A percentile compares a stretch with the other conserved stretches of the same genome.
Conservation (phyloP, 495 filamentous ascomycete genomes). For the Neurospora sublineolata region DNA sequence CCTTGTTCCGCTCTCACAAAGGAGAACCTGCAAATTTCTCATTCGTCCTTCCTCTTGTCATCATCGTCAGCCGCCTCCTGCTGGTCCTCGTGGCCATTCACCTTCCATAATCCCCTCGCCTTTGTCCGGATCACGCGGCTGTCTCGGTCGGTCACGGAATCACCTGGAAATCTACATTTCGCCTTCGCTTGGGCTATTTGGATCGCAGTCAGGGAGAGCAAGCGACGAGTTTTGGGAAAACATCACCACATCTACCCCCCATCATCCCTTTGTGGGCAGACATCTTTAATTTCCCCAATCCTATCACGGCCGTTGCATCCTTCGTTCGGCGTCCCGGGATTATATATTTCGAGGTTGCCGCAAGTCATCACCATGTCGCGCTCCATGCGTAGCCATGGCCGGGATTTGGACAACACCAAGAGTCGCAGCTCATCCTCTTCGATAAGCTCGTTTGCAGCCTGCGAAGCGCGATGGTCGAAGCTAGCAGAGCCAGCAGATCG, state of each 20-base stretch:
- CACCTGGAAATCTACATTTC: background rate
- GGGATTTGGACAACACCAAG: background rate
- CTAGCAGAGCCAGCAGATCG: constrained; percentile 7
- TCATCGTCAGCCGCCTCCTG: background rate
- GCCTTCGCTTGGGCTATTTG: background rate
- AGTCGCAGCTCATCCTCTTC: background rate
- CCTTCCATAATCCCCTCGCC: background rate
- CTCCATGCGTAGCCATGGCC: background rate
- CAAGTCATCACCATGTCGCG: background rate
- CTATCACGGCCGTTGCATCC: background rate
- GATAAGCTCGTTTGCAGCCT: background rate
- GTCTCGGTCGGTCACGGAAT: background rate
- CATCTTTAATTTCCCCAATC: background rate
- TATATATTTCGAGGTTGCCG: background rate
- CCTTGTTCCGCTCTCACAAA: background rate
- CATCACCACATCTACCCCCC: background rate
- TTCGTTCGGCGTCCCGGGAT: background rate
- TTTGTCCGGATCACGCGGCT: background rate
- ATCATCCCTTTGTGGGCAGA: background rate
- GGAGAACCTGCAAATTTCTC: background rate
- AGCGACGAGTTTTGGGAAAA: background rate
- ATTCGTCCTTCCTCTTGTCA: background rate
- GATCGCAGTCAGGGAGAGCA: background rate
- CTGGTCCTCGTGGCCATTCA: background rate
- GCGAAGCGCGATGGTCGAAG: constrained; percentile 1